Base-by-base conservation (phyloP, 495 filamentous ascomycete genomes). In the Evansstolkia leycettana region DNA sequence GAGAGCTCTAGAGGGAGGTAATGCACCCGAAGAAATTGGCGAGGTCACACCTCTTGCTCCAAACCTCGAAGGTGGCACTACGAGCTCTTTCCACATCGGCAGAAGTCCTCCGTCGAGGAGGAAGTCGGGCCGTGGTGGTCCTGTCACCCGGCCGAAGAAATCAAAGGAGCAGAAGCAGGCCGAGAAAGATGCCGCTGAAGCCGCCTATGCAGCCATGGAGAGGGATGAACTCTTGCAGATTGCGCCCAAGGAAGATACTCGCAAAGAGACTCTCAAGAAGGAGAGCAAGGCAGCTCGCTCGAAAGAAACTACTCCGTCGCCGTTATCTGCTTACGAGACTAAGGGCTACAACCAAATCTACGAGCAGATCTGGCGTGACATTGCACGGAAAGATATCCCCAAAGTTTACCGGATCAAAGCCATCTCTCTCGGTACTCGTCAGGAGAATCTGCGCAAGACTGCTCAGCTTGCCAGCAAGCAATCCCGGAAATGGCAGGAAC, bases 311-410 rank as follows among this genome's bases (percentile, higher is more conserved):
- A 73, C 73, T 1, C 78, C 73, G 6, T 50, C 52, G 13, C 62
- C 66, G 1, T 39, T 55, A 7, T 55, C 65, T 18, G 60, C 75
- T 10, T 90, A 82, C 60, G 80, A 80, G 41, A 87, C 85, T 23
- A 93, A 95, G 52, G 83, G 83, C 15, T 96, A 90, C 63, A 84
- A 88, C 45, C 88, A 94, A 58, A 90, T 99, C 25, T 95, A 94
- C 58, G 90, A 94, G 50, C 87, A 95, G 60, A 99, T 99, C 44
- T 93, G 85, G 84, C 81, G 86, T 17, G 90, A 99, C 48, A 78
- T 96, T 33, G 84, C 87, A 4, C 74, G 79, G 31, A 95, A 94
- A 55, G 86, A 94, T 55, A 84, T 95, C 43, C 82, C 78, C 43
- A 94, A 94, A 59, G 83, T 94, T 2, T 83, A 72, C 50, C 78